Base-by-base conservation (phyloP, 306 rosid genomes). In the Betula pendula region DNA sequence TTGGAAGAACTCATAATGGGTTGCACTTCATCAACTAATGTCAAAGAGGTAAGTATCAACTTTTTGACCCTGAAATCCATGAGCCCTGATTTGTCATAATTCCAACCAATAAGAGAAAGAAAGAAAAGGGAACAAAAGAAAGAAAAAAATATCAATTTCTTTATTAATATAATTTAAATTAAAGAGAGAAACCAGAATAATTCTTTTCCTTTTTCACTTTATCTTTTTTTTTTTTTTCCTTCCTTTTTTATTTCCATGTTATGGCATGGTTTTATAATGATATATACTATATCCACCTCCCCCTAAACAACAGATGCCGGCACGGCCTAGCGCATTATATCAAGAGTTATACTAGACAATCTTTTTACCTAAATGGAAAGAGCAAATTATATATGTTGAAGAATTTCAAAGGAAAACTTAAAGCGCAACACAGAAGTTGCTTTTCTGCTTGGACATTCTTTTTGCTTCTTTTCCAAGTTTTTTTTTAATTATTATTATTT, bases 1-100 rank as follows among this genome's bases (percentile, higher is more conserved):
- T 89, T 96, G 88, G 99, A 96, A 75, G 99, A 96, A 87, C 92
- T 96, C 88, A 96, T 96, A 20, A 96, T 96, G 99, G 96, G 97
- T 2, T 96, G 98, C 97, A 90, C 98, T 83, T 91, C 97, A 31
- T 91, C 97, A 31, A 66, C 86, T 83, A 87, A 87, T 81, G 83
- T 93, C 76, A 91, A 91, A 87, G 92, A 88, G 87, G 98, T 94
- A 82, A 88, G 85, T 84, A 19, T 51, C 0, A 58, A 68, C 91
- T 89, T 89, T 89, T 93, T 89, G 82, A 86, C 92, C 76, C 89
- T 51, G 87, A 86, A 90, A 78, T 89, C 69, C 68, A 90, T 85
- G 85, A 76, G 80, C 81, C 78, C 84, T 85, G 67, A 9, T 74
- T 71, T 80, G 66, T 75, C 87, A 80, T 86, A n/a, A 53, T 82